phyloP scores from a whole-genome alignment of 2,329 filamentous ascomycete species.

The Aureobasidium leucospermi region DNA sequence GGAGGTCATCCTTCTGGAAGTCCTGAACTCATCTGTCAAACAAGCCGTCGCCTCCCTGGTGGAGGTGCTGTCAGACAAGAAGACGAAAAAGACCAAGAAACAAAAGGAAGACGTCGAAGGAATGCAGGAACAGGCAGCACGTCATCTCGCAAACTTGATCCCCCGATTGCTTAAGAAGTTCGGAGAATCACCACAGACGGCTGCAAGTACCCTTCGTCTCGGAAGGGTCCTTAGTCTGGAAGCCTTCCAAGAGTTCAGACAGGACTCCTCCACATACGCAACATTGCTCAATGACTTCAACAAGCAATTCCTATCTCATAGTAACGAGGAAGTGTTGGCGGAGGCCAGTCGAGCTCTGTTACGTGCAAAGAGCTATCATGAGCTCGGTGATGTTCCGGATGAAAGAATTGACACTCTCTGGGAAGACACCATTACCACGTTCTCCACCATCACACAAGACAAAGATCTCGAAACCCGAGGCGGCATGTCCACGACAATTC shows the following conservation, averaged over 20 bases:
- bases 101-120: conserved; percentile 58
- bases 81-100: conserved; percentile 49
- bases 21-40: conserved; percentile 76
- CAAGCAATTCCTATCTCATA: conserved; percentile 89
- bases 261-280: conserved; percentile 73
- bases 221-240: conserved; percentile 82
- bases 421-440: conserved; percentile 70
- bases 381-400: conserved; percentile 78
- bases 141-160: conserved; percentile 70
- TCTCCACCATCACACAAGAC: conserved; percentile 60
- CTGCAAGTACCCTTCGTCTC: conserved; percentile 75
- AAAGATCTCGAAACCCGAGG: conserved; percentile 66
- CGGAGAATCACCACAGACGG: conserved; percentile 79
- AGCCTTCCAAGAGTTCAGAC: conserved; percentile 79
- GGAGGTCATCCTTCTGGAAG: conserved; percentile 78
- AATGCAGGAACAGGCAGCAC: conserved; percentile 68
- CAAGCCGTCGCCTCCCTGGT: conserved; percentile 58
- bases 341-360: conserved; percentile 78
- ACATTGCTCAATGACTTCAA: conserved; percentile 83
- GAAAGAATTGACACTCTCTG: conserved; percentile 74
- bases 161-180: conserved; percentile 88
- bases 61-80: conserved; percentile 53
- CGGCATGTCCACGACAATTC: conserved; percentile 55
- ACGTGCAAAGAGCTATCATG: conserved; percentile 78
- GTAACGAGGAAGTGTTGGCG: conserved; percentile 73